phyloP scores from a whole-genome alignment of 257 asterid genomes.

The Solanum corneliomulleri region DNA sequence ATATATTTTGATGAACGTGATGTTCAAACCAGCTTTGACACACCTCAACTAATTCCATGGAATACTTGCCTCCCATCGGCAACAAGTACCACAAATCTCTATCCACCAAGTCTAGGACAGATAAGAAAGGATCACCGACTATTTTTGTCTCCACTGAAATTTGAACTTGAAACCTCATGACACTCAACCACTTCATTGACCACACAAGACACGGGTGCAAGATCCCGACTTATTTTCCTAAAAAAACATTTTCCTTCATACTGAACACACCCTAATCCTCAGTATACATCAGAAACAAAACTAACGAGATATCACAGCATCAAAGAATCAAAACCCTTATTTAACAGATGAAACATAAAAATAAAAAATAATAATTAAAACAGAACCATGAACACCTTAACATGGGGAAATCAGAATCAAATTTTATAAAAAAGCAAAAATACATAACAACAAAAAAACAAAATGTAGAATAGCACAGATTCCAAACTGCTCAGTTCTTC shows the following conservation, averaged over 20 bases:
- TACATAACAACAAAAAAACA: neutral
- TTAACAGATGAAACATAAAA: neutral
- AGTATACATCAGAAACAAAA: neutral
- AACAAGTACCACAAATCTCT: neutral
- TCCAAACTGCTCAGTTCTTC: neutral
- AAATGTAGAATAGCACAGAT: neutral
- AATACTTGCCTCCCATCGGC: neutral
- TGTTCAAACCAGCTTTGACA: neutral
- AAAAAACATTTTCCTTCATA: neutral
- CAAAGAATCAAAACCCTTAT: neutral
- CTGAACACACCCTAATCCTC: neutral
- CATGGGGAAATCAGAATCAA: neutral
- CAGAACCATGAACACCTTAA: neutral
- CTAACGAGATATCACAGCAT: neutral
- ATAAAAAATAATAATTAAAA: neutral
- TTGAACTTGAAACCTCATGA: neutral
- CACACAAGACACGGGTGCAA: neutral
- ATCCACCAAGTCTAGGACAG: neutral
- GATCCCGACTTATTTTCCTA: neutral
- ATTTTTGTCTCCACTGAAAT: neutral
- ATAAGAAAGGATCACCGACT: neutral
- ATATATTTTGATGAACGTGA: neutral
- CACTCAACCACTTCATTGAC: neutral
- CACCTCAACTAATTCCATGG: neutral
- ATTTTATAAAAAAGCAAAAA: neutral